Evolutionary conservation across 177 flowering plant genomes (phyloP), one percentile per base, ranked within the genome.

Genomic region (Vitis hybrid): DNA sequence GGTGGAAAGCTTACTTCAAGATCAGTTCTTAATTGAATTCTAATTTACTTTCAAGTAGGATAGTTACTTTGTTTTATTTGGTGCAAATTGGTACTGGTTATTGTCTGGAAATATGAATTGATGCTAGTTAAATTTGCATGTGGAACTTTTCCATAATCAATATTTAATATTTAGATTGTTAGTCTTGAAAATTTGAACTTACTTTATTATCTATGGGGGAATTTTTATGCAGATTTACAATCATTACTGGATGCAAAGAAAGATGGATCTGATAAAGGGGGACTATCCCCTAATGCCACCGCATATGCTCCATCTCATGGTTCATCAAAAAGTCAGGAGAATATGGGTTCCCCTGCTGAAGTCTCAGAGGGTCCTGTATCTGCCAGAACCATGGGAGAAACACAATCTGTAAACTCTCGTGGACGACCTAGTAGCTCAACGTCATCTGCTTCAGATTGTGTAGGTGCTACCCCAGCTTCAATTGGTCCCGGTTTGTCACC

Each of bases 401-500:
- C 74, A 56, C 81, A 82, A 70, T 74, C 87, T 71, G 73, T 56
- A 48, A 83, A 75, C 55, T 77, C 84, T 74, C 84, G 74, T 60
- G 86, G 81, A 56, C 82, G 80, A 52, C 82, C 87, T n/a, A 78
- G 84, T 63, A 86, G 91, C 80, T 92, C 97, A 73, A 70, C 87
- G 61, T 85, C 97, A 48, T 84, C 91, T 17, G 73, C 82, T 68
- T 88, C 97, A 14, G 97, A 85, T 51, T n/a, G 75, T 77, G 69
- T 76, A 32, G 83, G 78, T 68, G 80, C 81, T 56, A 59, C 84
- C 48, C 72, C 88, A 65, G 80, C 88, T 69, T 79, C 84, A 7
- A 67, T 75, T 81, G 85, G 76, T 62, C 90, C 88, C 71, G 84
- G 85, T 60, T 71, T 93, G 77, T 90, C 99, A 60, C 96, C 95